A percentile compares a stretch with the other conserved stretches of the same genome.
Conservation (phyloP, 306 rosid species). For the Leucaena leucocephala region DNA sequence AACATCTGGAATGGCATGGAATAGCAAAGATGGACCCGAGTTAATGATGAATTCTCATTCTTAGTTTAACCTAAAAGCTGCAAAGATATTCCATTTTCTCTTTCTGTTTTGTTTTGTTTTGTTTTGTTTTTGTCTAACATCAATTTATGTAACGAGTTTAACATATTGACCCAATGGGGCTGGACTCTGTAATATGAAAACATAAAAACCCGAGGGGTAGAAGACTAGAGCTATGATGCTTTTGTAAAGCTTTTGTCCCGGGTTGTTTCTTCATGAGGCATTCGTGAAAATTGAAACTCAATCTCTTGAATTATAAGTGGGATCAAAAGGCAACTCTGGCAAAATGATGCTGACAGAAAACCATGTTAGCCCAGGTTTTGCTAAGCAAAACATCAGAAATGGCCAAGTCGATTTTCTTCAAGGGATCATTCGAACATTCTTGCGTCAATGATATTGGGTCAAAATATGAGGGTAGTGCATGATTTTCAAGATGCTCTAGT, state of each 20-base stretch:
- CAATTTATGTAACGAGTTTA: background rate
- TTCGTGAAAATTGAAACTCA: conserved; percentile 3
- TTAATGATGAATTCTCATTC: conserved; percentile 23
- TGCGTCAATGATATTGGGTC: conserved; percentile 7
- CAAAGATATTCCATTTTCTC: background rate
- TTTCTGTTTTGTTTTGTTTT: background rate
- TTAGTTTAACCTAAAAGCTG: conserved; percentile 19
- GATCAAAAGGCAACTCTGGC: background rate
- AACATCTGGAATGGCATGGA: background rate
- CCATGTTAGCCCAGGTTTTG: conserved; percentile 6
- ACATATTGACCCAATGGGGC: background rate
- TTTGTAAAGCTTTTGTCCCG: background rate
- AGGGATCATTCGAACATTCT: conserved; percentile 5
- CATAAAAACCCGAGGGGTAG: background rate
- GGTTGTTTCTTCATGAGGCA: conserved; percentile 25
- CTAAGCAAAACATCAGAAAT: conserved; percentile 8
- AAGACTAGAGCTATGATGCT: background rate
- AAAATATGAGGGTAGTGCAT: background rate
- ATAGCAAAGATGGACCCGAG: conserved; percentile 4
- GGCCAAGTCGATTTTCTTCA: conserved; percentile 8
- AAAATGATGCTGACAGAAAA: background rate
- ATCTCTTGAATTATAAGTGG: conserved; percentile 1
- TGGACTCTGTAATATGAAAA: background rate
- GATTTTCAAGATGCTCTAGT: conserved; percentile 19
- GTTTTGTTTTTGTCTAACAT: background rate